Evolutionary conservation across 2,329 filamentous ascomycete genomes (phyloP).

Genomic region (Colletotrichum tropicicola): DNA sequence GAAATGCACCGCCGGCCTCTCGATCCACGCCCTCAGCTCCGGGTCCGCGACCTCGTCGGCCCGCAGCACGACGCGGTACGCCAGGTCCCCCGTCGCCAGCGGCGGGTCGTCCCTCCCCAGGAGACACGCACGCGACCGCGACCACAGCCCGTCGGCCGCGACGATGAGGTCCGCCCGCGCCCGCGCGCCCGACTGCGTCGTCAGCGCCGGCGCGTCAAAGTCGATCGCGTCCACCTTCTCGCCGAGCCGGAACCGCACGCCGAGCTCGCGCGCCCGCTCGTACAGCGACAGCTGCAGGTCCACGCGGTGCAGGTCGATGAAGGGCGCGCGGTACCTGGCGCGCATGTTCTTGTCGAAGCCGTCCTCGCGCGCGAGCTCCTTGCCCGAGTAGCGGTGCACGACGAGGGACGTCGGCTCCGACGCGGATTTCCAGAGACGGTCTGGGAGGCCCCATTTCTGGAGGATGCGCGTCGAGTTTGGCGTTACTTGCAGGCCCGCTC

Average conservation of each 20-base stretch:
- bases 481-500: slow-evolving; percentile 62
- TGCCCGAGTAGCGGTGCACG: slow-evolving; percentile 62
- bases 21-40: slow-evolving; percentile 61
- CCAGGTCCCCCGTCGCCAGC: slow-evolving; percentile 69
- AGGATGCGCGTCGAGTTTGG: slow-evolving; percentile 60
- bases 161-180: slow-evolving; percentile 65
- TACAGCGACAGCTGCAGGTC: slow-evolving; percentile 66
- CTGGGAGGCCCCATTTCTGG: slow-evolving; percentile 58
- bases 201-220: slow-evolving; percentile 53
- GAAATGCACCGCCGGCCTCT: slow-evolving; percentile 62
- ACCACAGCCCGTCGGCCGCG: slow-evolving; percentile 73
- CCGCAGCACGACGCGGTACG: slow-evolving; percentile 68
- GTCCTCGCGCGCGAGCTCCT: slow-evolving; percentile 57
- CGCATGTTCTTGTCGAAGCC: slow-evolving; percentile 63
- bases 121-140: slow-evolving; percentile 59
- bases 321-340: slow-evolving; percentile 64
- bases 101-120: slow-evolving; percentile 57
- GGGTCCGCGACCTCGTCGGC: slow-evolving; percentile 60
- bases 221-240: slow-evolving; percentile 57
- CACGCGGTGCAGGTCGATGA: slow-evolving; percentile 68
- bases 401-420: slow-evolving; percentile 56
- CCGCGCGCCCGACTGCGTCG: slow-evolving; percentile 44
- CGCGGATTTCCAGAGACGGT: slow-evolving; percentile 47
- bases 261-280: slow-evolving; percentile 59
- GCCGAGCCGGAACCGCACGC: slow-evolving; percentile 59